Evolutionary conservation across 192 early-diverging fungal genomes (phyloP).

Genomic region (Coemansia sp.): DNA sequence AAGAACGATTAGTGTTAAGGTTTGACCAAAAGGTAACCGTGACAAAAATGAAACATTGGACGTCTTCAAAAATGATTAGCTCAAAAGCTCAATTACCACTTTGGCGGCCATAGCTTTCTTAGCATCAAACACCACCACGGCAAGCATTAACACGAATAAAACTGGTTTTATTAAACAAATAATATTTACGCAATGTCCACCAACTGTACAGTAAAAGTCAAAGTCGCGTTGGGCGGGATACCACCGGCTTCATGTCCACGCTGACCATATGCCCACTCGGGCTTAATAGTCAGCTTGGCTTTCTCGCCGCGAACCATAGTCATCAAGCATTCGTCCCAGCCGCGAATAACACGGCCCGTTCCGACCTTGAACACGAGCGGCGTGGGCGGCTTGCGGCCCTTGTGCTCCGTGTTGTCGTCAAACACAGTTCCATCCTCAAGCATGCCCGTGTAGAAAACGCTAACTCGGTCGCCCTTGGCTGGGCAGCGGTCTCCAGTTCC

Average conservation of each 20-base stretch:
- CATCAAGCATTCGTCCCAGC: constrained; percentile 83
- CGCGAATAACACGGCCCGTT: constrained; percentile 91
- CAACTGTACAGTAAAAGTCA: constrained; percentile 80
- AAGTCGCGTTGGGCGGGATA: constrained; percentile 79
- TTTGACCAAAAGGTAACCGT: no score
- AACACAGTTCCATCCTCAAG: constrained; percentile 71
- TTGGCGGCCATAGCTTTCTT: no score
- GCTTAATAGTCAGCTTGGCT: constrained; percentile 75
- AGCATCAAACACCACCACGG: no score
- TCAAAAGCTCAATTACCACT: no score
- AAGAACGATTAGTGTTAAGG: no score
- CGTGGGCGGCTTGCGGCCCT: constrained; percentile 62
- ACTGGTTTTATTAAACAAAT: neutral
- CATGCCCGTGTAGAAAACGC: constrained; percentile 65
- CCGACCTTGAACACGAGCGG: constrained; percentile 82
- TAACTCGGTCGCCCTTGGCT: constrained; percentile 69
- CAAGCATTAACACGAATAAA: no score
- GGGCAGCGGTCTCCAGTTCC: constrained; percentile 60
- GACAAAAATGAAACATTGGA: no score
- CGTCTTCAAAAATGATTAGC: no score
- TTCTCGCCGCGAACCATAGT: constrained; percentile 86
- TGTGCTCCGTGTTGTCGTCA: constrained; percentile 61
- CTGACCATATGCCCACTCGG: constrained; percentile 85
- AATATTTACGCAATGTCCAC: constrained; percentile 53
- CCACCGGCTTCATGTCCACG: constrained; percentile 61